Evolutionary conservation across 1,284 basidiomycete genomes (phyloP), one percentile per base, ranked within the genome.

Genomic region (Moniliophthora roreri): DNA sequence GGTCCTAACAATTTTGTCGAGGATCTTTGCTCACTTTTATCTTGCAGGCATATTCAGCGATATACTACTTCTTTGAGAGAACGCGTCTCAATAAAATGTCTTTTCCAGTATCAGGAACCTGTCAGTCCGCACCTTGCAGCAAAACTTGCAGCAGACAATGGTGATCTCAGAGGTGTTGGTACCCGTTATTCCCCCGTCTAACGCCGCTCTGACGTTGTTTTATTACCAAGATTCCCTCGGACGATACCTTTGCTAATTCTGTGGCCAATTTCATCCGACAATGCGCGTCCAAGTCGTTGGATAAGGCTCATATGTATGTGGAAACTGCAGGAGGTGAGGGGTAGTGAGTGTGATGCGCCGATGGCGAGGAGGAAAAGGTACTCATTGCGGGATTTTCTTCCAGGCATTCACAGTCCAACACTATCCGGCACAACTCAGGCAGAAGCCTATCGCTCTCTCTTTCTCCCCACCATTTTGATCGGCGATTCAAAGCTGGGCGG

Each of bases 121-220:
- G 90, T 98, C 50, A 95, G 92, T 60, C 96, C 96, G 0, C 96
- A 98, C 69, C 75, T 98, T 21, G 96, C 96, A 1, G 92, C 83
- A 1, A 75, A 78, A 57, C 72, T 90, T 51, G 82, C 84, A 1
- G 71, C 73, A 0, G 74, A 77, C 35, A 70, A 72, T 66, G 53
- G 63, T 63, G 50, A 56, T 56, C 60, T 60, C 68, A 66, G 57
- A 42, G 51, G 54, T 59, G 28, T 26, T 54, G n/a, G 34, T 13
- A 34, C 1, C 20, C 3, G 32, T 50, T 36, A 38, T 10, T 10
- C 16, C n/a, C 24, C n/a, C 39, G 36, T 52, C 45, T 28, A 44
- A 32, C 28, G 6, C 28, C 28, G 28, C 28, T 32, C 23, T 44
- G 44, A 46, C 13, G 18, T 42, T 32, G 21, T 50, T 32, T 11